phyloP scores from a whole-genome alignment of 129 eudicot species.

The Mikania micrantha region DNA sequence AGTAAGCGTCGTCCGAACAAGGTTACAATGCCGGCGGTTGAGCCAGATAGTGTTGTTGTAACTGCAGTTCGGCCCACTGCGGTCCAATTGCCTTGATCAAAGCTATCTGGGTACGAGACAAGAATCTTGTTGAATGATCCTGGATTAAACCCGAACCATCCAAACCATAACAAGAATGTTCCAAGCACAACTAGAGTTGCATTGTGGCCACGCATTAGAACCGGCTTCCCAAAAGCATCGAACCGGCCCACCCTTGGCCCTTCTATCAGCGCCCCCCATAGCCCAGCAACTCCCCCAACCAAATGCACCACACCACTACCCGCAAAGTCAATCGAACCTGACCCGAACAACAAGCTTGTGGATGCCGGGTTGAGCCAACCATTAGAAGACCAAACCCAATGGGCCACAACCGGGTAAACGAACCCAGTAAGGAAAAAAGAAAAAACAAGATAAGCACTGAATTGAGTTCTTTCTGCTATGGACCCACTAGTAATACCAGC shows the following conservation, averaged over 20 bases:
- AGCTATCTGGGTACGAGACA: conserved; percentile 42
- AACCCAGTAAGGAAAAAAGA: conserved; percentile 54
- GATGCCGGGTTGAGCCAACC: conserved; percentile 57
- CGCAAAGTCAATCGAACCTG: conserved; percentile 60
- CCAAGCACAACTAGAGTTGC: conserved; percentile 63
- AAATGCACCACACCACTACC: conserved; percentile 74
- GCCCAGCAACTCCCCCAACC: conserved; percentile 65
- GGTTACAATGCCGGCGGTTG: conserved; percentile 55
- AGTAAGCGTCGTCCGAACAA: conserved; percentile 48
- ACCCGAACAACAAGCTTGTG: conserved; percentile 34
- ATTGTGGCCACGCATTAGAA: conserved; percentile 58
- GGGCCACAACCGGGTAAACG: conserved; percentile 66
- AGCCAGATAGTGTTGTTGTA: conserved; percentile 56
- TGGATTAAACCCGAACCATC: conserved; percentile 71
- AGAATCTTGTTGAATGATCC: conserved; percentile 54
- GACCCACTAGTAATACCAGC: conserved; percentile 66
- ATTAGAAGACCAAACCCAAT: conserved; percentile 58
- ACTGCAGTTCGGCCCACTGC: conserved; percentile 58
- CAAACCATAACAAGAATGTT: conserved; percentile 58
- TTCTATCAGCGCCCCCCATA: conserved; percentile 59
- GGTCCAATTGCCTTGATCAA: conserved; percentile 57
- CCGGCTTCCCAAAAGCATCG: conserved; percentile 58
- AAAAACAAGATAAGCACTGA: conserved; percentile 50
- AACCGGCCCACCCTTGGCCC: conserved; percentile 69
- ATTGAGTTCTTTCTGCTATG: conserved; percentile 60